A percentile compares a stretch with the other conserved stretches of the same genome.
Conservation (phyloP, 129 eudicot genomes). For the Daucus carota region DH1_v3.0 NC_030383.2:50045001-50045500, state of each 20-base stretch:
- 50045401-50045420: not conserved
- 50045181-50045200: not conserved
- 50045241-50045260: not conserved
- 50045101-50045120: not conserved
- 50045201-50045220: not conserved
- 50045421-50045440: slow-evolving; percentile 60
- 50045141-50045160: not conserved
- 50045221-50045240: not conserved
- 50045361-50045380: not conserved
- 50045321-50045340: not conserved
- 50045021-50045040: not conserved
- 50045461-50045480: slow-evolving; percentile 86
- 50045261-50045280: not conserved
- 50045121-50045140: not conserved
- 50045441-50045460: slow-evolving; percentile 86
- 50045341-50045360: not conserved
- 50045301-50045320: not conserved
- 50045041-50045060: not conserved
- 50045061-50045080: not conserved
- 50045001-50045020: not conserved
- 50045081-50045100: not conserved
- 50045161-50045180: not conserved
- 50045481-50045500: slow-evolving; percentile 86
- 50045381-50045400: not conserved
- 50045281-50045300: not conserved